Evolutionary conservation across 306 rosid species (phyloP).

Genomic region (Arachis hypogaea): DNA sequence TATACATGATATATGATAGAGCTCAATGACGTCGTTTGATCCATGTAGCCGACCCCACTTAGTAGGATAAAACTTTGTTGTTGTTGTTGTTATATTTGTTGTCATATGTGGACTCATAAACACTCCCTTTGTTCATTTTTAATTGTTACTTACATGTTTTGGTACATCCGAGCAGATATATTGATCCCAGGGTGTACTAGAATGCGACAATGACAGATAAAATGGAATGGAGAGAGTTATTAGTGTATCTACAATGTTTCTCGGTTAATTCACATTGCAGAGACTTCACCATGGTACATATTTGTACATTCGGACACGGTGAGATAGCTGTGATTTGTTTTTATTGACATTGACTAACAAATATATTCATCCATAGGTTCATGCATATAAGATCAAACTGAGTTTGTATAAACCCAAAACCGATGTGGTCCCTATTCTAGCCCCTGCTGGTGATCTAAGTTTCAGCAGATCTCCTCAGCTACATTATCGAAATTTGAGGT

Average conservation of each 20-base stretch:
- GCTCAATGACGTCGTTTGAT: too few relatives aligned
- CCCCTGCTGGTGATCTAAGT: background rate
- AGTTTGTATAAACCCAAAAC: conserved; percentile 13
- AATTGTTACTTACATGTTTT: too few relatives aligned
- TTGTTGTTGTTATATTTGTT: background rate
- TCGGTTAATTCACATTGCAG: conserved; percentile 9
- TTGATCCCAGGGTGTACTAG: too few relatives aligned
- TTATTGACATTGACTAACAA: conserved; percentile 1
- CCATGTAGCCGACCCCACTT: too few relatives aligned
- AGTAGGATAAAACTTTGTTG: too few relatives aligned
- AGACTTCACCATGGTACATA: background rate
- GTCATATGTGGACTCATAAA: background rate
- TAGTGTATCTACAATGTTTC: background rate
- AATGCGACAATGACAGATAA: too few relatives aligned
- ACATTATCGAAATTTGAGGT: conserved; percentile 2
- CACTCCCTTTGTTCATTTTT: too few relatives aligned
- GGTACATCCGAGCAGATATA: too few relatives aligned
- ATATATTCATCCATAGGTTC: background rate
- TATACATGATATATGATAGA: too few relatives aligned
- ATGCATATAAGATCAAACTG: conserved; percentile 5
- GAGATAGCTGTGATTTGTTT: background rate
- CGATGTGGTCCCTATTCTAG: conserved; percentile 7
- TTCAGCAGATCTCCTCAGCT: background rate
- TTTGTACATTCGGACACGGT: background rate
- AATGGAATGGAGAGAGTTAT: background rate